Conservation (phyloP, 305 asterid genomes). For the Coffea humblotiana region DNA sequence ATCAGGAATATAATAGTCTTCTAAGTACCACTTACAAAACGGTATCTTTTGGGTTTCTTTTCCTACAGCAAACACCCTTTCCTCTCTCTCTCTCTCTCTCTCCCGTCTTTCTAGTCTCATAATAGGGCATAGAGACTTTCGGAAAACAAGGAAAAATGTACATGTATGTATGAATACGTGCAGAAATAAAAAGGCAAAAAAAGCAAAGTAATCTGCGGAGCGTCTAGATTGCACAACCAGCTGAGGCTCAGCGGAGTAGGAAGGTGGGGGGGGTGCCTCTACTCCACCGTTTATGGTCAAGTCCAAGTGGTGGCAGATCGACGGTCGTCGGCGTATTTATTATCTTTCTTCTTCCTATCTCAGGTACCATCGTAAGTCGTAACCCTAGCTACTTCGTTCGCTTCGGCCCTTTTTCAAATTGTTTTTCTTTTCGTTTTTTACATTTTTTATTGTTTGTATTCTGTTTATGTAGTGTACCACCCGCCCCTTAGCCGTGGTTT, state of each 20-base stretch:
- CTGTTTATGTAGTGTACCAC: too few relatives aligned
- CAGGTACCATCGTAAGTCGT: constrained; percentile 16
- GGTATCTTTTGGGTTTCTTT: too few relatives aligned
- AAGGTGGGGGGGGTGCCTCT: not conserved
- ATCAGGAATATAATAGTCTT: too few relatives aligned
- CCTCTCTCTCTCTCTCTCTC: not conserved
- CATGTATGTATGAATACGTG: too few relatives aligned
- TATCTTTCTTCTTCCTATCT: not conserved
- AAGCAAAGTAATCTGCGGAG: not conserved
- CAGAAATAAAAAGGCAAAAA: not conserved
- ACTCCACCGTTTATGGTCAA: not conserved
- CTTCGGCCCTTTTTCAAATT: not conserved
- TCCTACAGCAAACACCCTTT: too few relatives aligned
- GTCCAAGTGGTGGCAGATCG: constrained; percentile 1
- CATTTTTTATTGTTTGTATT: not conserved
- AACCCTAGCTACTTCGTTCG: constrained; percentile 12
- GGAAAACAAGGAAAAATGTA: not conserved
- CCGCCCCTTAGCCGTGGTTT: not conserved
- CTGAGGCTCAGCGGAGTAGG: not conserved
- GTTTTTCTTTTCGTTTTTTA: not conserved
- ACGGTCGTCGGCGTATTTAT: not conserved
- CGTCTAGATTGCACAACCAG: not conserved
- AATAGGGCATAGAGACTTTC: too few relatives aligned
- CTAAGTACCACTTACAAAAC: too few relatives aligned
- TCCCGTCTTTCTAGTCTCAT: not conserved